Evolutionary conservation across 2,329 filamentous ascomycete genomes (phyloP).

Genomic region (Coniosporium tulheliwenetii): DNA sequence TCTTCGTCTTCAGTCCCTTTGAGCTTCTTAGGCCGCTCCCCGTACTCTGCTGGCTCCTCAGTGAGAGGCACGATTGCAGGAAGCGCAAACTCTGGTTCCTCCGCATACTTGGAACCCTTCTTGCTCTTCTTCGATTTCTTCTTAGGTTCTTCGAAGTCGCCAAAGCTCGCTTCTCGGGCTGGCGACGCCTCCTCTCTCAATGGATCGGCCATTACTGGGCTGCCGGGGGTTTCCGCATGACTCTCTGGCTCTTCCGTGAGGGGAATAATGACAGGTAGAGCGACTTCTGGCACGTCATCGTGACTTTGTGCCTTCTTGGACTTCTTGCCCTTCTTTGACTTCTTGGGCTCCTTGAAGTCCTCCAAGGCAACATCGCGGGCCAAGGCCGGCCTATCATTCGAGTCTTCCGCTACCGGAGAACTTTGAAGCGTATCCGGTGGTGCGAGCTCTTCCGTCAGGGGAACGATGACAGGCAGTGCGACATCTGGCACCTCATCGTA

Average conservation of each 20-base stretch:
- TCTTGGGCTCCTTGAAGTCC: background rate
- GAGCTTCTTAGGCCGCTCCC: background rate
- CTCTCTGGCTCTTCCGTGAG: background rate
- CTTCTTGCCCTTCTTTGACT: background rate
- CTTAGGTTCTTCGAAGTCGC: background rate
- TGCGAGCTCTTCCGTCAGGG: background rate
- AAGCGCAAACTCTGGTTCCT: background rate
- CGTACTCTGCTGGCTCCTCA: background rate
- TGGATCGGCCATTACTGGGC: too few relatives aligned
- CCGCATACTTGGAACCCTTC: conserved; percentile 1
- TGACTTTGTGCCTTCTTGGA: background rate
- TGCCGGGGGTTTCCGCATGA: too few relatives aligned
- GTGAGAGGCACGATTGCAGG: background rate
- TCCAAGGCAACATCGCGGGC: background rate
- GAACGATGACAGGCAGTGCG: too few relatives aligned
- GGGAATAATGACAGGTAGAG: too few relatives aligned
- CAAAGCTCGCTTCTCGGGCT: too few relatives aligned
- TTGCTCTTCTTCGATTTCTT: conserved; percentile 1
- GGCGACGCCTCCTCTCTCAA: too few relatives aligned
- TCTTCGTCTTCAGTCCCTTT: conserved; percentile 2
- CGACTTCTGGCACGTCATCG: background rate
- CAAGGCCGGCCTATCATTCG: too few relatives aligned
- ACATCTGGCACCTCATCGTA: background rate
- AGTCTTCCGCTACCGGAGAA: too few relatives aligned
- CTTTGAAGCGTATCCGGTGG: too few relatives aligned